Conservation (phyloP, 495 filamentous ascomycete genomes). For the Neurospora sp. region DNA sequence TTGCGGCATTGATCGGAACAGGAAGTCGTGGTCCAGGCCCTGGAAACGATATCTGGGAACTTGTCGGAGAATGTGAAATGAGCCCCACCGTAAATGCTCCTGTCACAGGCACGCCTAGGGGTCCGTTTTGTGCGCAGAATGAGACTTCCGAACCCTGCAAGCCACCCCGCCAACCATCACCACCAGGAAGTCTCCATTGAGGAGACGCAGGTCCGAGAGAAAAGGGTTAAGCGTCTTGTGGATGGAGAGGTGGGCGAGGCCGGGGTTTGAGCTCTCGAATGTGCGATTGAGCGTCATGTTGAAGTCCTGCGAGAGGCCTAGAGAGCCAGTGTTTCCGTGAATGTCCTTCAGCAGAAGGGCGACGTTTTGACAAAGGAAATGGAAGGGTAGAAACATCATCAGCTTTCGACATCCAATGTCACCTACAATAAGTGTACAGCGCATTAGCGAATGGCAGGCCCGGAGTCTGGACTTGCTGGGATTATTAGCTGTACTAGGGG, state of each 20-base stretch:
- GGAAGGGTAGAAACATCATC: neutral
- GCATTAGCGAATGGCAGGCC: neutral
- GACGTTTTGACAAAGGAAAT: neutral
- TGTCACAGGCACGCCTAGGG: slow-evolving; percentile 1
- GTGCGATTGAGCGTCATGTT: neutral
- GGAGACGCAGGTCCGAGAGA: slow-evolving; percentile 26
- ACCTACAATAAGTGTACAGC: neutral
- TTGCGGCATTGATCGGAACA: neutral
- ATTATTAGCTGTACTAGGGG: neutral
- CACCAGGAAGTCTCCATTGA: slow-evolving; percentile 4
- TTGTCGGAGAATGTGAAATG: neutral
- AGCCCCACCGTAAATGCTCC: neutral
- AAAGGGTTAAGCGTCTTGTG: slow-evolving; percentile 18
- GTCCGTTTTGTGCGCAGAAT: neutral
- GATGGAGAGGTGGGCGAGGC: neutral
- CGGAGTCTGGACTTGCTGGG: neutral
- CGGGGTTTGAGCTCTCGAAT: neutral
- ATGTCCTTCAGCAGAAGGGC: neutral
- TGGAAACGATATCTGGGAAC: neutral
- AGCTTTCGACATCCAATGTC: neutral
- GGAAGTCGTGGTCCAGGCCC: neutral
- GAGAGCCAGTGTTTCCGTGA: neutral
- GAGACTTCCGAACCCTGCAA: neutral
- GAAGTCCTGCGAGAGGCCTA: neutral
- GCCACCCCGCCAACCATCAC: slow-evolving; percentile 3